Base-by-base conservation (phyloP, 2,329 filamentous ascomycete genomes). In the Penicillium sp. region DNA sequence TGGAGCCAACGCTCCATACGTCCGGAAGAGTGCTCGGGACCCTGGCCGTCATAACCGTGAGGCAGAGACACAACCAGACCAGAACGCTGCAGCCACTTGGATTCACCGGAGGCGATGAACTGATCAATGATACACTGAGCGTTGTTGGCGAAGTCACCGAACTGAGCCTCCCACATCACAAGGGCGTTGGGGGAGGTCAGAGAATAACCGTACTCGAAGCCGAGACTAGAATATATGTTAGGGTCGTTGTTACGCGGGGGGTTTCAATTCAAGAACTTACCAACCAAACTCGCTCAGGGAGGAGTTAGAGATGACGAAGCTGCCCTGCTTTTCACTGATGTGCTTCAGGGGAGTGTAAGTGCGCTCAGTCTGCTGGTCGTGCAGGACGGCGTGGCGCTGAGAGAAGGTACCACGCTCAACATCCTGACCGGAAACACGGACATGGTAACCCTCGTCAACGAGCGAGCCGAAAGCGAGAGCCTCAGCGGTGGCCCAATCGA, bases 391-490 rank as follows among this genome's bases (percentile, higher is more conserved):
- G 76, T 99, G 94, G 69, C 94, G 89, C 80, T 99, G 94, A 43
- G 94, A 97, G 82, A 99, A 99, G 58, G 94, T 99, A 79, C 94
- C 94, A 84, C 94, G 91, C 83, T 99, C 94, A 60, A 99, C 94
- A 80, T 99, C 94, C 81, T 99, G 94, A 66, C 94, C 94, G 59
- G 94, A 97, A 38, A 99, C 90, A 77, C 94, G 91, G 68, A 99
- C 92, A 74, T 99, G 94, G 78, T 97, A 91, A 52, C 94, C 94
- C 78, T 99, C 94, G 55, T 86, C 85, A 65, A 93, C 92, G 38
- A 99, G 84, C 41, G 90, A 85, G 66, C 94, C 94, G 67, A 99
- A 97, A 38, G 94, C 94, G 66, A 99, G 82, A 65, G 94, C 93
- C 80, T 99, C 94, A 31, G 90, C 94, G 53, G 94, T 99, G 45